Evolutionary conservation across 768 basidiomycete species (phyloP), one percentile per base, ranked within the genome.

Genomic region (Leccinum pellstonianum): DNA sequence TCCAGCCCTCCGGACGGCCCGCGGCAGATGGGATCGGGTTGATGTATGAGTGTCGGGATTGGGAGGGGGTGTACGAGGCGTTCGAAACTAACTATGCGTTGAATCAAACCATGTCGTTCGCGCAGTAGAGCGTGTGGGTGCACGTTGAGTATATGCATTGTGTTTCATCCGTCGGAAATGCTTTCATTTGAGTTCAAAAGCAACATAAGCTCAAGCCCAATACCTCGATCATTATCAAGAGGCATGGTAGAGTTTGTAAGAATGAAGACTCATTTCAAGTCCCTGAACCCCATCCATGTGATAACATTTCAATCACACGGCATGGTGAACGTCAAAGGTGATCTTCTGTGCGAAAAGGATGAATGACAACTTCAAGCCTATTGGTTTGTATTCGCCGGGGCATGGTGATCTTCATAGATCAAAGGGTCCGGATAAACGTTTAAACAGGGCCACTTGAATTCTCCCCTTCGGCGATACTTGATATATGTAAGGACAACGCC

Each of bases 21-120:
- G 67, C 65, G 25, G 60, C 31, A 3, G 65, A 71, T 35, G 70
- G 69, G 2, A 68, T 71, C 3, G 67, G 62, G 19, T 29, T 71
- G 53, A 27, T 25, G 47, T 70, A 69, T 29, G 11, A 59, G 31
- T 71, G 70, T 47, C 56, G 61, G 5, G 68, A 70, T 33, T 70
- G 69, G 69, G 15, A 41, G 4, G 52, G 31, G 29, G 70, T 66
- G 38, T 70, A 71, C 15, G 63, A 62, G 6, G 63, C 60, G 1
- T 69, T 66, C 23, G 63, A 69, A 9, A 62, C 61, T 0, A 70
- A 68, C 4, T 54, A 54, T 57, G 68, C 56, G 10, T 43, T 70
- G 38, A 70, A 68, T 38, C 57, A 63, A 41, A 70, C 60, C 3
- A 52, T 70, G 53, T 31, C 55, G 19, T 69, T 55, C 6, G 46